phyloP scores from a whole-genome alignment of 1,284 basidiomycete species.

The Rhodotorula sp. region DNA sequence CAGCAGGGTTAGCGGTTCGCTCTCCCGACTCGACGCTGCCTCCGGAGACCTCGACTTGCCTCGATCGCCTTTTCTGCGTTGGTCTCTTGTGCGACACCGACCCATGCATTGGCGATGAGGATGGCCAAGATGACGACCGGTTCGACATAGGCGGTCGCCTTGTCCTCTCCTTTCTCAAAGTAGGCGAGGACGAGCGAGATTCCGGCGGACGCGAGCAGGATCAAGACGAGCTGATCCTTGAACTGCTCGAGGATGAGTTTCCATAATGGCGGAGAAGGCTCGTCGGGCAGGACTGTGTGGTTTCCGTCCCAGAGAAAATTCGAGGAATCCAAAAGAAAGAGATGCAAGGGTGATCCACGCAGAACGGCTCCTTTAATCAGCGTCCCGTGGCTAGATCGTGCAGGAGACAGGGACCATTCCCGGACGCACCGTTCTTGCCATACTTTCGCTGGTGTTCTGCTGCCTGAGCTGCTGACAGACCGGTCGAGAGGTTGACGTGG shows the following conservation, averaged over 20 bases:
- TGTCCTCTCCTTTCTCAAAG: slow-evolving; percentile 69
- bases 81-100: slow-evolving; percentile 91
- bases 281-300: slow-evolving; percentile 74
- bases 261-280: slow-evolving; percentile 85
- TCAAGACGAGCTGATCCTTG: slow-evolving; percentile 89
- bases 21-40: too few relatives aligned
- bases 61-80: slow-evolving; percentile 94
- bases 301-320: too few relatives aligned
- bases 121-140: slow-evolving; percentile 89
- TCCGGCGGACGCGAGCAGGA: slow-evolving; percentile 84
- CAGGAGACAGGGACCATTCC: too few relatives aligned
- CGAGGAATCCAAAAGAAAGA: not conserved
- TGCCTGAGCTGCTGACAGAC: slow-evolving; percentile 43
- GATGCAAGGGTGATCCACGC: not conserved
- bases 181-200: slow-evolving; percentile 86
- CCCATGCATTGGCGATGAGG: slow-evolving; percentile 86
- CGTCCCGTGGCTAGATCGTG: not conserved
- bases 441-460: slow-evolving; percentile 6
- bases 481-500: slow-evolving; percentile 40
- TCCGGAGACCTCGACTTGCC: slow-evolving; percentile 52
- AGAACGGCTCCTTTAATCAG: not conserved
- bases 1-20: not conserved
- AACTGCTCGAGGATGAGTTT: slow-evolving; percentile 94
- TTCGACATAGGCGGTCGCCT: slow-evolving; percentile 78
- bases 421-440: slow-evolving; percentile 29